Conservation (phyloP, 78 protist genomes). For the Dictyostelium citrinum region DNA sequence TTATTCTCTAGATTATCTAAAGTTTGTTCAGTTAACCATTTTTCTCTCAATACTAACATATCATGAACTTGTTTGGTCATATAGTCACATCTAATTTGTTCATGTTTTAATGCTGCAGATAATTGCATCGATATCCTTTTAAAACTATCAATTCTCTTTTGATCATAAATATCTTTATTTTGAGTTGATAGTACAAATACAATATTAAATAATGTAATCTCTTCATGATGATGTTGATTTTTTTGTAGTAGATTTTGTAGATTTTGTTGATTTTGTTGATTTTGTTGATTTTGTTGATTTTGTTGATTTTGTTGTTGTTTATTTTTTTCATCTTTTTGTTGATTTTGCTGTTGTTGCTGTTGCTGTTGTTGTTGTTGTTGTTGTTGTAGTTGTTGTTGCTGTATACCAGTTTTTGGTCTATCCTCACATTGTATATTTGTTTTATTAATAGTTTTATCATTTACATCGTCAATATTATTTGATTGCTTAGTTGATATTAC, state of each 20-base stretch:
- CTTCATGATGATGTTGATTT: conserved; percentile 25
- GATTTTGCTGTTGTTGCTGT: not conserved
- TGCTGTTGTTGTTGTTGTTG: not conserved
- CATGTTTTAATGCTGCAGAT: conserved; percentile 64
- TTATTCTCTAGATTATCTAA: not conserved
- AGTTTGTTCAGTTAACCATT: conserved; percentile 70
- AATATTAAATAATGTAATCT: conserved; percentile 49
- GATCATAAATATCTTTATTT: not conserved
- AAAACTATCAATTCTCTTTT: conserved; percentile 20
- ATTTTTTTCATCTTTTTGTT: not conserved
- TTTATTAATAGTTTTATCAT: not conserved
- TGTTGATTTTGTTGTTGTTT: not conserved
- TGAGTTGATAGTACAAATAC: conserved; percentile 59
- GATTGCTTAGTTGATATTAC: not conserved
- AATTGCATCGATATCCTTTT: conserved; percentile 55
- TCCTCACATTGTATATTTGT: not conserved
- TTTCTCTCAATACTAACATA: conserved; percentile 31
- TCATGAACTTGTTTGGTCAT: conserved; percentile 64
- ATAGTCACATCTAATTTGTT: conserved; percentile 54
- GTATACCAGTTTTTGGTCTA: not conserved
- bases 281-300: not conserved
- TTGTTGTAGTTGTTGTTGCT: not conserved
- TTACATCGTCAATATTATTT: not conserved
- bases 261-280: not conserved
- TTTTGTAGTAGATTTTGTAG: not conserved